Percentiles rank a stretch among this genome's conserved stretches.
Conservation (phyloP, 164 flowering plant species). For the Piper longum region DNA sequence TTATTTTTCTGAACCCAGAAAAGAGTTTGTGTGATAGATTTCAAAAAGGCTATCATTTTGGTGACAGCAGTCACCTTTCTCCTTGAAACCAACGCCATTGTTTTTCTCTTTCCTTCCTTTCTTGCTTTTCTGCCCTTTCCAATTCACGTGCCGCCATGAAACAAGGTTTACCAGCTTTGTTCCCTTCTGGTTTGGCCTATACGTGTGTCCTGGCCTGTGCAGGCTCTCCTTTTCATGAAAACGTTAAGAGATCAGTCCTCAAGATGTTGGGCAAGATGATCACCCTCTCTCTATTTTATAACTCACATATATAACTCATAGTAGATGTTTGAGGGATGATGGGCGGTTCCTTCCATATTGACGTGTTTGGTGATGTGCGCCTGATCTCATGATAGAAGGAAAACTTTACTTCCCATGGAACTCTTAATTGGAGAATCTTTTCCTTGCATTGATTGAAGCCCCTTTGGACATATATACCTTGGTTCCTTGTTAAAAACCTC, state of each 20-base stretch:
- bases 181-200: conserved; percentile 39
- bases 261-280: not conserved
- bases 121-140: conserved; percentile 11
- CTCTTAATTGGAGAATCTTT: conserved; percentile 3
- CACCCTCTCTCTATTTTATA: not conserved
- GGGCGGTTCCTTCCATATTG: too few species aligned
- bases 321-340: not conserved
- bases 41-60: too few species aligned
- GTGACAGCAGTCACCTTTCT: conserved; percentile 5
- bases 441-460: conserved; percentile 4
- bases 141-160: conserved; percentile 45
- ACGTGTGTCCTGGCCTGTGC: conserved; percentile 16
- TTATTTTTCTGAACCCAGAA: too few species aligned
- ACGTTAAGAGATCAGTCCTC: not conserved
- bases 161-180: conserved; percentile 24
- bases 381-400: not conserved
- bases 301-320: not conserved
- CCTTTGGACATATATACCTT: not conserved
- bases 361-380: too few species aligned
- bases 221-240: conserved; percentile 12
- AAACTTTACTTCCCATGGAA: not conserved
- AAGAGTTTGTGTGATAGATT: too few species aligned
- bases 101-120: not conserved
- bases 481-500: conserved; percentile 2
- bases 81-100: conserved; percentile 24